Conservation (phyloP, 768 basidiomycete genomes). For the Galerina marginata region DNA sequence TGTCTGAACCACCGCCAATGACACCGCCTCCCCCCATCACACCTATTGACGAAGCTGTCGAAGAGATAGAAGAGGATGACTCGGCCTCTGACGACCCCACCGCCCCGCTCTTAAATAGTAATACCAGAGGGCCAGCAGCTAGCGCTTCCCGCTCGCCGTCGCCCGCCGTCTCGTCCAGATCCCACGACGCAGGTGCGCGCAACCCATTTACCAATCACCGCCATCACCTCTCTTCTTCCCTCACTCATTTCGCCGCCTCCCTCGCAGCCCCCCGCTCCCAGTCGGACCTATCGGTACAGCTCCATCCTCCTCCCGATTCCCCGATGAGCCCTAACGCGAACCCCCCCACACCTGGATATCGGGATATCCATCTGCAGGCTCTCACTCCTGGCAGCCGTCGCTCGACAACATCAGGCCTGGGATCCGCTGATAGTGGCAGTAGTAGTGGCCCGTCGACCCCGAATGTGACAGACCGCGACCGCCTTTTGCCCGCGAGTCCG, state of each 20-base stretch:
- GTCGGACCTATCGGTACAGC: conserved; percentile 69
- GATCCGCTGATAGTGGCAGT: conserved; percentile 23
- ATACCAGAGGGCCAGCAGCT: conserved; percentile 1
- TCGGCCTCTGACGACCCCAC: conserved; percentile 37
- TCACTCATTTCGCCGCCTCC: conserved; percentile 69
- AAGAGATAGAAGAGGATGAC: conserved; percentile 44
- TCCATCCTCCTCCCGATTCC: conserved; percentile 82
- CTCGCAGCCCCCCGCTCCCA: conserved; percentile 56
- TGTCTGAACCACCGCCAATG: conserved; percentile 44
- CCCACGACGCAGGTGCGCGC: conserved; percentile 79
- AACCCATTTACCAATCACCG: conserved; percentile 80
- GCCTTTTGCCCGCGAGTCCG: conserved; percentile 33
- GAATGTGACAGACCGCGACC: conserved; percentile 33
- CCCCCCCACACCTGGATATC: conserved; percentile 83
- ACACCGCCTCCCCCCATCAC: conserved; percentile 76
- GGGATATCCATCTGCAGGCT: conserved; percentile 83
- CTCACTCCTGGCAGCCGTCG: conserved; percentile 49
- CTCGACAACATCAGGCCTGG: conserved; percentile 26
- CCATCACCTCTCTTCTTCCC: conserved; percentile 59
- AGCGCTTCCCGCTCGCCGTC: conserved; percentile 55
- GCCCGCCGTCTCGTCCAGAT: conserved; percentile 54
- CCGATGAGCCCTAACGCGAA: conserved; percentile 75
- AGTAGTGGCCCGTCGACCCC: conserved; percentile 15
- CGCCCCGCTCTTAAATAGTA: conserved; percentile 26
- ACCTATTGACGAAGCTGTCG: conserved; percentile 71